Conservation (phyloP, 768 basidiomycete species). For the Agrocybe praecox region DNA sequence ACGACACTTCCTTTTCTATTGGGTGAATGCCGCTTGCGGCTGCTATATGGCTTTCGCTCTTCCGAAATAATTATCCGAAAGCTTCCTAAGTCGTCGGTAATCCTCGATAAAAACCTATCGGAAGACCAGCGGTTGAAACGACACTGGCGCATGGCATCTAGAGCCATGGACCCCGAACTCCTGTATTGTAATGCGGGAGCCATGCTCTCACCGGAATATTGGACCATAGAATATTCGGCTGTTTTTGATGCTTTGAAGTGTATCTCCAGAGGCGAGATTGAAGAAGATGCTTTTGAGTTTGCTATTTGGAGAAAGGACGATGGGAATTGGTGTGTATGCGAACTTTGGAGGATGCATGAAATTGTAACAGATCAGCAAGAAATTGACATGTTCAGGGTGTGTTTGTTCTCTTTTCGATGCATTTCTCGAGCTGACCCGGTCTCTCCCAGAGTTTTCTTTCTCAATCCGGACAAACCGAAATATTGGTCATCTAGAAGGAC, state of each 20-base stretch:
- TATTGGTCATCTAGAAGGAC: constrained; percentile 28
- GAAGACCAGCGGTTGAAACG: constrained; percentile 22
- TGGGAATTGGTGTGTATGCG: constrained; percentile 28
- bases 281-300: constrained; percentile 31
- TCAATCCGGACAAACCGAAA: constrained; percentile 23
- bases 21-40: constrained; percentile 33
- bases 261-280: constrained; percentile 24
- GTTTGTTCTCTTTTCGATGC: neutral
- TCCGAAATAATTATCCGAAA: constrained; percentile 32
- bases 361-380: constrained; percentile 30
- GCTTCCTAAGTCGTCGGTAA: constrained; percentile 17
- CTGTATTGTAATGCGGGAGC: constrained; percentile 29
- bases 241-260: constrained; percentile 28
- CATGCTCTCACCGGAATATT: constrained; percentile 31
- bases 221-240: constrained; percentile 29
- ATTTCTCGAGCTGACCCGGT: neutral
- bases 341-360: constrained; percentile 32
- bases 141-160: constrained; percentile 25
- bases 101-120: constrained; percentile 3
- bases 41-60: constrained; percentile 29
- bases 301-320: constrained; percentile 27
- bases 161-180: constrained; percentile 28
- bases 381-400: constrained; percentile 28
- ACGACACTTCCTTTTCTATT: constrained; percentile 34
- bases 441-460: constrained; percentile 23